These are phyloP conservation scores for Acanthamoeba triangularis DNA, from an alignment of 208 protist genomes.

Conservation along the genomic window DNA sequence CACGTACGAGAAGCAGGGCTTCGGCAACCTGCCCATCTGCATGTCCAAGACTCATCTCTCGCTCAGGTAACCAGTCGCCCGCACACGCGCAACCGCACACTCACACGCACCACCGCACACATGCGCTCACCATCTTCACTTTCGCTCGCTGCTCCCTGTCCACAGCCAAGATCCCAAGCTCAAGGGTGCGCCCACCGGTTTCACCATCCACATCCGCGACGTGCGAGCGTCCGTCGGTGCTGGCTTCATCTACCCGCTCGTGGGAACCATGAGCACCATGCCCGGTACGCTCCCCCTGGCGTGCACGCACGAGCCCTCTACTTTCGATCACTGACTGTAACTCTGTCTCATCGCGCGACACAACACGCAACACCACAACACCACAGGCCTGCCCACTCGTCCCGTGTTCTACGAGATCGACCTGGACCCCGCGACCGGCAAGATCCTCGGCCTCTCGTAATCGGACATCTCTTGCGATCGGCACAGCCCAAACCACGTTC, in stretches of 20 bases:
- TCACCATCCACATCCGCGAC: slow-evolving; percentile 96
- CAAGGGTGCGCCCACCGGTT: slow-evolving; percentile 94
- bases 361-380: background rate
- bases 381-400: slow-evolving; percentile 93
- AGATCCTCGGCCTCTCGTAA: slow-evolving; percentile 77
- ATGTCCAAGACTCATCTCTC: slow-evolving; percentile 99
- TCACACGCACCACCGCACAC: too few relatives aligned
- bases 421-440: slow-evolving; percentile 91
- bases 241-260: slow-evolving; percentile 97
- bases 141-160: too few relatives aligned
- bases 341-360: too few relatives aligned
- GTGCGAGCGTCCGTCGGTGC: slow-evolving; percentile 96
- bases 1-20: slow-evolving; percentile 92
- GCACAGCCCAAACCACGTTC: too few relatives aligned
- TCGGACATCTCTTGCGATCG: background rate
- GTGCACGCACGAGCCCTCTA: background rate
- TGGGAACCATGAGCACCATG: slow-evolving; percentile 91
- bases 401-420: slow-evolving; percentile 98
- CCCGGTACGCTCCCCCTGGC: slow-evolving; percentile 62
- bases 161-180: slow-evolving; percentile 86
- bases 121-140: background rate
- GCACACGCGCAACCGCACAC: too few relatives aligned
- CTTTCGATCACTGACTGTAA: background rate
- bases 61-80: slow-evolving; percentile 89
- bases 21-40: slow-evolving; percentile 94